Percentiles rank a stretch among this genome's conserved stretches.
These are phyloP conservation scores for Phascolomyces articulosus DNA, from an alignment of 371 early-diverging fungal genomes.

Conservation along the genomic window DNA sequence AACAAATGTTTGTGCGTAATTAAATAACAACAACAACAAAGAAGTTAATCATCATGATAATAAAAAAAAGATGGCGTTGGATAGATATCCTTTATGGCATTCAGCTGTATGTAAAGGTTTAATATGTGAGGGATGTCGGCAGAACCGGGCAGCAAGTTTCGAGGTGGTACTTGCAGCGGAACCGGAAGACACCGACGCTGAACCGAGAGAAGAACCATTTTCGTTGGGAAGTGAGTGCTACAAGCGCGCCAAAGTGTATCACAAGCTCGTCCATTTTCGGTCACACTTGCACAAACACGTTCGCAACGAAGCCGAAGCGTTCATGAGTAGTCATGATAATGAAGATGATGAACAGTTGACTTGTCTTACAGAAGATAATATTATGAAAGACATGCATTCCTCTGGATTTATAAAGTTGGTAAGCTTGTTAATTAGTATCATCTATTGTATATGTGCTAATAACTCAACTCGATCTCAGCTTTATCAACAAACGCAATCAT, in stretches of 20 bases:
- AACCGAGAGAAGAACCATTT: constrained; percentile 12
- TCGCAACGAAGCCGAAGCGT: constrained; percentile 16
- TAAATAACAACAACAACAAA: no score
- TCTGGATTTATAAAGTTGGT: constrained; percentile 14
- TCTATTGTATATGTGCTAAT: no score
- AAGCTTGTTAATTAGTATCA: neutral
- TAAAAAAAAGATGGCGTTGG: constrained; percentile 19
- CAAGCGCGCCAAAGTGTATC: constrained; percentile 24
- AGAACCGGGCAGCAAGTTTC: constrained; percentile 14
- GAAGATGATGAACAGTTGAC: no score
- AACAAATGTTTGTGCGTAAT: neutral
- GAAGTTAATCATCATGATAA: neutral
- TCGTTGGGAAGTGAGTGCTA: constrained; percentile 24
- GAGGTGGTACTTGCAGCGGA: constrained; percentile 7
- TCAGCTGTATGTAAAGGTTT: neutral
- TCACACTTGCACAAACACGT: constrained; percentile 19
- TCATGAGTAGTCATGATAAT: neutral
- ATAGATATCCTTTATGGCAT: constrained; percentile 17
- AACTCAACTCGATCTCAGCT: neutral
- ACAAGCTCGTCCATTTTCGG: constrained; percentile 24
- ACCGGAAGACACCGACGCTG: constrained; percentile 11
- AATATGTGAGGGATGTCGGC: constrained; percentile 23
- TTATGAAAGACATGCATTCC: constrained; percentile 7
- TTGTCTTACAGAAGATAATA: neutral
- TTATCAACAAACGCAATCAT: constrained; percentile 1